Evolutionary conservation across 345 rosid species (phyloP).

Genomic region (Melastoma malabathricum): DNA sequence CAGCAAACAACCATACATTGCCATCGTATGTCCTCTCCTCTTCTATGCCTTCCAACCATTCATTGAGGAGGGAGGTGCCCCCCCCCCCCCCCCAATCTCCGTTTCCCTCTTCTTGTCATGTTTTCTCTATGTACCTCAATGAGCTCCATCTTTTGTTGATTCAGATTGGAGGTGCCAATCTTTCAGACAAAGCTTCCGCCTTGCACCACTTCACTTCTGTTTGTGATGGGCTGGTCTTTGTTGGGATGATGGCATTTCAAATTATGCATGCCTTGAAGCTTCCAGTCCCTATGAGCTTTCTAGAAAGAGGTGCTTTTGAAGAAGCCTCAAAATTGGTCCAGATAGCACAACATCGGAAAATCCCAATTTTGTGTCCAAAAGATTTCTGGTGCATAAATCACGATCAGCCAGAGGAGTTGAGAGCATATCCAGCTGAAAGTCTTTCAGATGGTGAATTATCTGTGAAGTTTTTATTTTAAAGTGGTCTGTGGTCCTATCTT

Average conservation of each 20-base stretch:
- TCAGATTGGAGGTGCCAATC: slow-evolving; percentile 61
- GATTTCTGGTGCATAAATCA: slow-evolving; percentile 42
- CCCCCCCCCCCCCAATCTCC: not conserved
- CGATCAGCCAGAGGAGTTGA: slow-evolving; percentile 15
- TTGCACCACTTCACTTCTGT: slow-evolving; percentile 43
- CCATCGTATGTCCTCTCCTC: slow-evolving; percentile 34
- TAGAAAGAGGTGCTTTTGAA: slow-evolving; percentile 30
- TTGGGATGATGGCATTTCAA: slow-evolving; percentile 53
- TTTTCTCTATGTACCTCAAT: not conserved
- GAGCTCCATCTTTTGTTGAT: slow-evolving; percentile 1
- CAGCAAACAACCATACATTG: slow-evolving; percentile 36
- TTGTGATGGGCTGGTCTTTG: slow-evolving; percentile 47
- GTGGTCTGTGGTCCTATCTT: too few relatives aligned
- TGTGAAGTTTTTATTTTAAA: not conserved
- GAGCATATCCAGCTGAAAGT: slow-evolving; percentile 26
- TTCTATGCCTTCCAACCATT: not conserved
- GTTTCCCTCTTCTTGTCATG: slow-evolving; percentile 2
- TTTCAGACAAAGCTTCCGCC: slow-evolving; percentile 39
- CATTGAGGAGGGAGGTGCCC: not conserved
- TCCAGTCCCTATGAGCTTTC: slow-evolving; percentile 27
- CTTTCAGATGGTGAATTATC: slow-evolving; percentile 32
- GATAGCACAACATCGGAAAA: slow-evolving; percentile 24
- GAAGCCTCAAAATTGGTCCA: slow-evolving; percentile 34
- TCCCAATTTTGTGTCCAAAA: slow-evolving; percentile 31
- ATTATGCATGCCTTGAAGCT: slow-evolving; percentile 42